Base-by-base conservation (phyloP, 257 asterid species). In the Scutellaria minor region DNA sequence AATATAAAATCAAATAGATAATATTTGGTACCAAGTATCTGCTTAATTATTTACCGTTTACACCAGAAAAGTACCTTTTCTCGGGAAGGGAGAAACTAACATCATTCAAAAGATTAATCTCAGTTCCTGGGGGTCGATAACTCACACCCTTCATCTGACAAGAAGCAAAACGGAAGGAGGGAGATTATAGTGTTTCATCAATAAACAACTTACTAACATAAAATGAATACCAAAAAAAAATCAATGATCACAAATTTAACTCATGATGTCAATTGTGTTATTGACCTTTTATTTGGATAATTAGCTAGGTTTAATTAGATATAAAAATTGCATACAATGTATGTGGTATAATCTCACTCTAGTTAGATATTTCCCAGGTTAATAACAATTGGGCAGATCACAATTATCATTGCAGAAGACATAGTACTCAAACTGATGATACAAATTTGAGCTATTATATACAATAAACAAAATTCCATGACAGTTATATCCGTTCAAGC, bases 111-210 rank as follows among this genome's bases (percentile, higher is more conserved):
- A 94, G 92, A 84, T 88, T 77, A 76, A 79, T 73, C 82, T 89
- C 81, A 60, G 97, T 91, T 77, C 97, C 98, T 22, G 97, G 96
- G 66, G 95, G 89, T 81, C 86, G 90, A 76, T 86, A 94, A 39
- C 87, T 77, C 53, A 89, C 80, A 18, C 81, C 91, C 86, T 81
- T 85, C 62, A 89, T 66, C 98, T 94, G 87, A 50, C 18, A 69
- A 73, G 55, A 35, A 18, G 72, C 24, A 53, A 47, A 31, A 31
- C 4, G 27, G 27, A 24, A 31, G 4, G 59, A 20, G 62, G 24
- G 45, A 58, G 22, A 42, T 35, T 5, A 56, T 57, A 37, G 56
- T 48, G 42, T 22, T 71, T 58, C 40, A 58, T 48, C 62, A 81
- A 31, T 50, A 12, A 40, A 69, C 10, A 64, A 58, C 68, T 47